Evolutionary conservation across 805 yeast genomes (phyloP), one percentile per base, ranked within the genome.

Genomic region (Starmera pachycereana): DNA sequence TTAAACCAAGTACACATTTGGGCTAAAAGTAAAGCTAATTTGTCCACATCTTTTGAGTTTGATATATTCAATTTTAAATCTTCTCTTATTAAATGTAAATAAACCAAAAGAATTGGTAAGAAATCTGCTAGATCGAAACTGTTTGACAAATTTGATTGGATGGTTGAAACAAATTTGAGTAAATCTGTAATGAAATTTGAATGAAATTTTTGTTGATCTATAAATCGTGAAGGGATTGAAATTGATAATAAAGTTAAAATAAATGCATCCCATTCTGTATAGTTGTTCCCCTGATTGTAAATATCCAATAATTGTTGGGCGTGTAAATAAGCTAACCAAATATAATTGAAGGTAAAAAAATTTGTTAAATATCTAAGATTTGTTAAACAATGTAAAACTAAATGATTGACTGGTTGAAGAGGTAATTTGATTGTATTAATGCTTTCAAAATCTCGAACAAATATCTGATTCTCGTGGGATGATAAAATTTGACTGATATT

Each of bases 61-160:
- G 76, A 58, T 2, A 74, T 59, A 49, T 82, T 77, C 28, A 90
- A 62, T 38, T 71, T 69, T 36, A 71, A 57, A 44, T 90, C 97
- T 56, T 90, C 97, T 40, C 88, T 63, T 2, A 86, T 61, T 32
- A 88, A 52, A 60, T 89, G 97, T 36, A 90, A 59, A 0, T 88
- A 74, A 22, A 83, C 58, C 0, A 78, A 68, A 10, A 85, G 68
- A 42, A 74, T 77, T 0, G 90, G 82, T 0, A 78, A 61, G 49
- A 77, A 58, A 28, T 76, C 75, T n/a, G 65, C 60, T 29, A 78
- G 58, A 6, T 71, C 49, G 25, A 59, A 48, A 22, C 9, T 22
- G 7, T 22, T 54, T 7, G 58, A 35, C 9, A 55, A 44, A 35
- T 45, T 50, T 38, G 40, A 31, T 35, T 55, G 51, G 6, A 49